Base-by-base conservation (phyloP, 495 filamentous ascomycete genomes). In the Pyronema domesticum region DNA sequence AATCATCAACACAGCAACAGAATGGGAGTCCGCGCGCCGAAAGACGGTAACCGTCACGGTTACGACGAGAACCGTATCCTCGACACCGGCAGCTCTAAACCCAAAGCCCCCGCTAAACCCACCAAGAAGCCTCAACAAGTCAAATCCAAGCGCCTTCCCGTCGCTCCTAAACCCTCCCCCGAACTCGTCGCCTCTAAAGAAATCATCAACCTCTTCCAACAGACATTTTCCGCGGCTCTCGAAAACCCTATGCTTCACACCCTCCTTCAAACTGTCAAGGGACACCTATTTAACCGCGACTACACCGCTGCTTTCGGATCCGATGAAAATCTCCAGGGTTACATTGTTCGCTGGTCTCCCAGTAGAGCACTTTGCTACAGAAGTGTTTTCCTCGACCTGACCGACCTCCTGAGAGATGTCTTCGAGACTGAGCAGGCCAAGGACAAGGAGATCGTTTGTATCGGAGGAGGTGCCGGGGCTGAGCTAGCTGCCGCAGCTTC, bases 341-440 rank as follows among this genome's bases (percentile, higher is more conserved):
- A 98, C 70, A 83, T 85, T 4, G 73, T 84, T 55, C 72, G 91
- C 52, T 98, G 86, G 85, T 93, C 85, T 65, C 81, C 89, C 9
- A 76, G 79, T 36, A 68, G 91, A 40, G 84, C 86, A 3, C 70
- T 95, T 23, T 86, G 81, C 56, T 98, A 95, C 69, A 67, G 75
- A 35, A 71, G 77, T 6, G 63, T 94, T 4, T 73, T 96, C 33
- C 58, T 68, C 15, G 74, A 72, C 36, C 66, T 75, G n/a, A 56
- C 57, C 15, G 64, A 66, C 1, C 63, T 76, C 35, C 30, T 79
- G 14, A 60, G 63, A 35, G 44, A 51, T 19, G 53, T 71, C 39
- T 60, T 65, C 54, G 55, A 60, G 9, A 37, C 13, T 18, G 14
- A 35, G 17, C 51, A 36, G 18, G 17, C 18, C 0, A 42, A 53